Evolutionary conservation across 73 alveolate genomes (phyloP).

Genomic region (Uronychia setigera): DNA sequence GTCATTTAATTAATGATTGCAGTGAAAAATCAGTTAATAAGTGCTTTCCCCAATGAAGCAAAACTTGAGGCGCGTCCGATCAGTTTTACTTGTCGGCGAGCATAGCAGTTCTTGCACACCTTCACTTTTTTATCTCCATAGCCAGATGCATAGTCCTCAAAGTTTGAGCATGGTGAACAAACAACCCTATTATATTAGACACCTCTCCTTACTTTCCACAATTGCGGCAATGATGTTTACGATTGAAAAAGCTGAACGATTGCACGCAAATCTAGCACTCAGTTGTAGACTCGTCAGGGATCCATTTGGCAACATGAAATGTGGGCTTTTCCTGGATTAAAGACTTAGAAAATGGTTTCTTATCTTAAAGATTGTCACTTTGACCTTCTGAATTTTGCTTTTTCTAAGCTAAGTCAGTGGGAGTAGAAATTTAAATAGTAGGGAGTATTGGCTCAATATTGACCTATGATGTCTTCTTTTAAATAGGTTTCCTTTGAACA

Average conservation of each 20-base stretch:
- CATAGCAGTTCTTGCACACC: conserved; percentile 25
- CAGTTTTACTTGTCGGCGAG: neutral
- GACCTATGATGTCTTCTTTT: neutral
- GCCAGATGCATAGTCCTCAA: conserved; percentile 27
- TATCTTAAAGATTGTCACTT: neutral
- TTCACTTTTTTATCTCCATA: conserved; percentile 36
- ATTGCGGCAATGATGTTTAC: conserved; percentile 47
- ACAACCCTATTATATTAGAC: neutral
- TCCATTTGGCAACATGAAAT: conserved; percentile 31
- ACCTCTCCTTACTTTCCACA: conserved; percentile 18
- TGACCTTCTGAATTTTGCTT: neutral
- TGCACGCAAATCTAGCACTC: conserved; percentile 12
- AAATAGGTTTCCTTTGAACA: neutral
- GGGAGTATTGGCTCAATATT: neutral
- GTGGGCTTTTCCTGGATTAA: neutral
- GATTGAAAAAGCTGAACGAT: neutral
- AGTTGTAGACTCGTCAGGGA: conserved; percentile 21
- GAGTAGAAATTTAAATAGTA: neutral
- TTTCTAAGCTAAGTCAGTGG: neutral
- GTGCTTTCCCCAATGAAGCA: neutral
- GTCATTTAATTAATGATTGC: too few species aligned
- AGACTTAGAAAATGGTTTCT: neutral
- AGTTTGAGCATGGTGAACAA: conserved; percentile 37
- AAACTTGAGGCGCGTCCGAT: neutral
- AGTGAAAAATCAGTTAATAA: too few species aligned